Conservation (phyloP, 2,329 filamentous ascomycete genomes). For the Pseudogymnoascus sp. region DNA sequence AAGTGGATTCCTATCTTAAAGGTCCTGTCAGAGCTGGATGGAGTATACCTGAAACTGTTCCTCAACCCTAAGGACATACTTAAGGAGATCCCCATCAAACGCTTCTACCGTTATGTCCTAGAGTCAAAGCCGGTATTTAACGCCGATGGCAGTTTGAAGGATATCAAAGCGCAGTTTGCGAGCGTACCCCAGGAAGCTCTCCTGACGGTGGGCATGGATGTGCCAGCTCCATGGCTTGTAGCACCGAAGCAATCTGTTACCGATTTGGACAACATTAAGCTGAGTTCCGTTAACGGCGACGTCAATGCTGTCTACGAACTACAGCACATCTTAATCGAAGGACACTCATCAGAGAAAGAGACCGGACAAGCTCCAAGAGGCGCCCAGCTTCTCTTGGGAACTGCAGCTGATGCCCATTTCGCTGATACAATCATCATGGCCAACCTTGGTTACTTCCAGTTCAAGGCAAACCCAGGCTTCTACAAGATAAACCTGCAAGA, state of each 20-base stretch:
- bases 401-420: conserved; percentile 68
- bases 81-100: conserved; percentile 80
- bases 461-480: conserved; percentile 92
- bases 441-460: conserved; percentile 96
- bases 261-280: conserved; percentile 91
- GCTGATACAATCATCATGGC: conserved; percentile 98
- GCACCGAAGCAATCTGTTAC: conserved; percentile 79
- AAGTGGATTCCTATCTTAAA: conserved; percentile 85
- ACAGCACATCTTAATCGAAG: conserved; percentile 91
- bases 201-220: conserved; percentile 83
- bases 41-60: conserved; percentile 75
- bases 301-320: conserved; percentile 84
- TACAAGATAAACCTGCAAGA: conserved; percentile 86
- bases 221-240: conserved; percentile 94
- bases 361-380: conserved; percentile 67
- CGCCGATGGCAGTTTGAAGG: conserved; percentile 47
- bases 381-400: conserved; percentile 78
- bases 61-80: conserved; percentile 75
- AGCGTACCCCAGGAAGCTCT: conserved; percentile 80
- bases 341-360: conserved; percentile 75
- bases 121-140: conserved; percentile 73
- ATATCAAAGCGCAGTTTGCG: conserved; percentile 60
- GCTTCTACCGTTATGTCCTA: conserved; percentile 89
- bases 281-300: conserved; percentile 69
- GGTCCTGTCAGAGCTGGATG: conserved; percentile 72